Evolutionary conservation across 768 basidiomycete genomes (phyloP).

Genomic region (Serendipita sp.): DNA sequence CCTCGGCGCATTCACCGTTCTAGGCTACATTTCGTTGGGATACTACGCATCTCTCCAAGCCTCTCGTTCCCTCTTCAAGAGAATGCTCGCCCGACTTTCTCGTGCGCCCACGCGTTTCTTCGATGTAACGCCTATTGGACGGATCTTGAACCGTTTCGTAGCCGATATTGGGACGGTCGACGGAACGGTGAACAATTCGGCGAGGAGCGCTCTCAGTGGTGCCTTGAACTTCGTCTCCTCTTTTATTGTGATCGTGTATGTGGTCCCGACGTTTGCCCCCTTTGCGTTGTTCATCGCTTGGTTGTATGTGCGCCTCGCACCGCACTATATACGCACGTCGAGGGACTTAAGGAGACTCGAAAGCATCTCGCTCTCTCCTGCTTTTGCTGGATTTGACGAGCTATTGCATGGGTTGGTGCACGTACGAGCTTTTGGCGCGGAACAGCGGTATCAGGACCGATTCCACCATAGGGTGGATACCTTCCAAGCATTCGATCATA

Average conservation of each 20-base stretch:
- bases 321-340: slow-evolving; percentile 42
- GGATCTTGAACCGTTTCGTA: slow-evolving; percentile 67
- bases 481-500: slow-evolving; percentile 58
- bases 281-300: slow-evolving; percentile 53
- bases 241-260: slow-evolving; percentile 43
- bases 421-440: slow-evolving; percentile 58
- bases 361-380: slow-evolving; percentile 49
- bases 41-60: slow-evolving; percentile 57
- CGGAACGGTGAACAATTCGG: slow-evolving; percentile 40
- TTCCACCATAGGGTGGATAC: slow-evolving; percentile 44
- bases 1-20: slow-evolving; percentile 36
- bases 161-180: slow-evolving; percentile 65
- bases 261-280: slow-evolving; percentile 49
- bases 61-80: slow-evolving; percentile 34
- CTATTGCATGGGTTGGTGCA: slow-evolving; percentile 48
- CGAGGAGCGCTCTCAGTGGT: slow-evolving; percentile 37
- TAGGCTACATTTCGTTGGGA: slow-evolving; percentile 43
- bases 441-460: slow-evolving; percentile 43
- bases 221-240: slow-evolving; percentile 46
- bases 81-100: slow-evolving; percentile 37
- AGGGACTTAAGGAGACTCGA: slow-evolving; percentile 54
- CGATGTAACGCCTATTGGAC: slow-evolving; percentile 57
- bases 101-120: slow-evolving; percentile 55
- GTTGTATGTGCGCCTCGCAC: slow-evolving; percentile 49
- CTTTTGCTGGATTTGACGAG: slow-evolving; percentile 61